Evolutionary conservation across 306 rosid species (phyloP).

Genomic region (Gynostemma pentaphyllum): DNA sequence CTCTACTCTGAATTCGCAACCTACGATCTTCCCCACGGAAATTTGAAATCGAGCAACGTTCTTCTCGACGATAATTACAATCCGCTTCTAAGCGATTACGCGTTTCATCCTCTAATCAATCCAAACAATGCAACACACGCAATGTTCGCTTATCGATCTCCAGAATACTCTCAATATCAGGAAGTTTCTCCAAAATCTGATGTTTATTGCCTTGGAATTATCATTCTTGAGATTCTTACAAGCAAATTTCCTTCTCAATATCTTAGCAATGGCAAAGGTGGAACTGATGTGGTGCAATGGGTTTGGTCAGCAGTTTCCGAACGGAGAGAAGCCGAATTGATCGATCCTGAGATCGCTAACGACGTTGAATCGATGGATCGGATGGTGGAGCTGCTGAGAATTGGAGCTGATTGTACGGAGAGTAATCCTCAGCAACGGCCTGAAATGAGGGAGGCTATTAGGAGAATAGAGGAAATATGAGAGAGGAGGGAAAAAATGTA

Average conservation of each 20-base stretch:
- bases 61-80: slow-evolving; percentile 47
- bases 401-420: slow-evolving; percentile 57
- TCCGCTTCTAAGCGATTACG: slow-evolving; percentile 65
- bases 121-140: slow-evolving; percentile 36
- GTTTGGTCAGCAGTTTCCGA: slow-evolving; percentile 33
- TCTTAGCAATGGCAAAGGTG: slow-evolving; percentile 66
- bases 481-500: not conserved
- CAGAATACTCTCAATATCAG: slow-evolving; percentile 39
- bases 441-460: slow-evolving; percentile 56
- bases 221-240: slow-evolving; percentile 66
- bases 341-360: slow-evolving; percentile 48
- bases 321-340: slow-evolving; percentile 36
- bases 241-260: slow-evolving; percentile 83
- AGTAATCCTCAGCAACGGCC: slow-evolving; percentile 40
- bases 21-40: slow-evolving; percentile 79
- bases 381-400: slow-evolving; percentile 46
- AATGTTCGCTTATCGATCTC: slow-evolving; percentile 68
- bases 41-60: slow-evolving; percentile 80
- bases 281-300: slow-evolving; percentile 74
- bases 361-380: slow-evolving; percentile 8
- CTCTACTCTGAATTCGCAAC: slow-evolving; percentile 41
- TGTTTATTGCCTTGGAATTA: slow-evolving; percentile 71
- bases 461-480: slow-evolving; percentile 51
- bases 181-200: slow-evolving; percentile 60
- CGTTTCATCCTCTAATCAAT: slow-evolving; percentile 48